Conservation (phyloP, 352 stramenopile species). For the Pythium rishiriense region DNA sequence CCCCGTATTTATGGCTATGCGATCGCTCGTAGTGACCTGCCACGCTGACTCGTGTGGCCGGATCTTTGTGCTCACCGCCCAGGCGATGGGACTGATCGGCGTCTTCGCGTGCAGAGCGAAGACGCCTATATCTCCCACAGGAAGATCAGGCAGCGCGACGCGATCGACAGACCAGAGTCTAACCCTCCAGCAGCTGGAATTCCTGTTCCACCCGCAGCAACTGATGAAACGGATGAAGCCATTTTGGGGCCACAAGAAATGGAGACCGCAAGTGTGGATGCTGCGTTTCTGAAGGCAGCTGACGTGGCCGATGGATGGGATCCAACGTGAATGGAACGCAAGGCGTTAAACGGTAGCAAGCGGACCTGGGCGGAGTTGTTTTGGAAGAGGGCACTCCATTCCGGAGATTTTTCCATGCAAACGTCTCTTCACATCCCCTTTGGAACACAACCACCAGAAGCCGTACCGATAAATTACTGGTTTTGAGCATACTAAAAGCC, state of each 20-base stretch:
- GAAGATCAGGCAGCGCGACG: too few relatives aligned
- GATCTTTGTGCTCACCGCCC: slow-evolving; percentile 8
- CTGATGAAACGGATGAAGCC: neutral
- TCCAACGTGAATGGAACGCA: neutral
- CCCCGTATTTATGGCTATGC: neutral
- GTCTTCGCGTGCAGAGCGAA: neutral
- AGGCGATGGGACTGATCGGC: neutral
- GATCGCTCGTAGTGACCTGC: neutral
- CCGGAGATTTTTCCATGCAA: neutral
- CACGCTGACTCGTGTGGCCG: neutral
- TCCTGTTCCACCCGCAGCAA: too few relatives aligned
- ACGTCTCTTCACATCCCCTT: slow-evolving; percentile 13
- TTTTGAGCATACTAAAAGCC: neutral
- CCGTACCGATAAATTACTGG: slow-evolving; percentile 1
- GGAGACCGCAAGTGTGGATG: too few relatives aligned
- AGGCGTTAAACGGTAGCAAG: neutral
- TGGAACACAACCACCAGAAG: slow-evolving; percentile 5
- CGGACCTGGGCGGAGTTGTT: neutral
- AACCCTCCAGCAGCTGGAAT: too few relatives aligned
- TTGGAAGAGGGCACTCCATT: neutral
- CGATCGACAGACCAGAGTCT: too few relatives aligned
- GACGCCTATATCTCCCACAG: too few relatives aligned
- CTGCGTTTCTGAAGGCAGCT: slow-evolving; percentile 6
- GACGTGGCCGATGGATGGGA: neutral
- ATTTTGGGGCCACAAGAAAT: too few relatives aligned